Base-by-base conservation (phyloP, 129 eudicot species). In the Ambrosia trifida region DNA sequence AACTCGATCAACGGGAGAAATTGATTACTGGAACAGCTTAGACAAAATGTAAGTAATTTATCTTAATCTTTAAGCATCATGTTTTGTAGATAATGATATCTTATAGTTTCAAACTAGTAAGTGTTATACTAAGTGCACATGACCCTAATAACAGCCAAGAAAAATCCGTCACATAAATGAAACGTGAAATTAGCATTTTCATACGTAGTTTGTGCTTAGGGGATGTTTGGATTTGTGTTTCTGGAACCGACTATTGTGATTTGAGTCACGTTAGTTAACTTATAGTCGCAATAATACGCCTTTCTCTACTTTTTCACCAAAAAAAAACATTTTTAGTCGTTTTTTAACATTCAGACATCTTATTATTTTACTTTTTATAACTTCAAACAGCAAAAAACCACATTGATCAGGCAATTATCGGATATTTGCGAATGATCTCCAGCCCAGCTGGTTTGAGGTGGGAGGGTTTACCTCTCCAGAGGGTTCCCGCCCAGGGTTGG, bases 21-120 rank as follows among this genome's bases (percentile, higher is more conserved):
- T 78, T 93, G 82, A 89, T 93, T 63, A 93, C 96, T 35, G 98
- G 98, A 81, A 89, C 96, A 67, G 98, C 98, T 56, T 93, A 79
- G 82, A 73, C 35, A 74, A 19, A 41, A 24, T 66, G 98, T 92
- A 67, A 81, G 97, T 62, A 58, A 17, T 62, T 44, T 63, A 20
- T 66, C 49, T 49, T 70, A 14, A 64, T 53, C 69, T 41, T 24
- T 44, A 24, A 24, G 28, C 28, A 16, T 53, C 28, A 4, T 57
- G 28, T 47, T 62, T 62, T 3, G 19, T 17, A 13, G 12, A 36
- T 40, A 11, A 45, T 45, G 11, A 11, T 30, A 73, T 73, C 36
- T 46, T 73, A 46, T 61, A 31, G 4, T n/a, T n/a, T n/a, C n/a
- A n/a, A n/a, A 62, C 68, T 32, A 67, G 5, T 36, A 38, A 63